Evolutionary conservation across 306 rosid genomes (phyloP), one percentile per base, ranked within the genome.

Genomic region (Cercis canadensis): DNA sequence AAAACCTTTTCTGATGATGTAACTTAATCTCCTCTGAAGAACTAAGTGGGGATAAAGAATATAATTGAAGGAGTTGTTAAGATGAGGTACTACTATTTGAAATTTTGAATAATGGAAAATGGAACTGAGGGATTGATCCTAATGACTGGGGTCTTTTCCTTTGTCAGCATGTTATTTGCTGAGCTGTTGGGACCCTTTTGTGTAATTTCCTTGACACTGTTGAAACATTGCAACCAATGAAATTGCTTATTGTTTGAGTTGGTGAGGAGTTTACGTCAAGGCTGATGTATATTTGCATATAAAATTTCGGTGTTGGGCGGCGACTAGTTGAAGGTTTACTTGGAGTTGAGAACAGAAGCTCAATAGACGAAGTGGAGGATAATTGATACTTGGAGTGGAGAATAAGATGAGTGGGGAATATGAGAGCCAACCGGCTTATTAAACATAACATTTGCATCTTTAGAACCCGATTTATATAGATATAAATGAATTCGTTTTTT

Each of bases 141-240:
- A 8, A 33, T 37, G 2, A 44, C 17, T 43, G 15, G 39, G 57
- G 50, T 43, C 41, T 15, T 63, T 0, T 24, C 17, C 39, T 44
- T 47, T 39, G 62, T 52, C 69, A 54, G 31, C 8, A 9, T 37
- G 58, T 19, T 7, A 18, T 34, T 63, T 36, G 49, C 29, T 70
- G 39, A 33, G 14, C 17, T 70, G 15, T 39, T 43, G 59, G 75
- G 75, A 71, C 78, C 79, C 59, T n/a, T 60, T 41, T 41, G 44
- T 41, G 51, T 16, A 61, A 6, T 8, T n/a, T n/a, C n/a, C n/a
- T n/a, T n/a, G n/a, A n/a, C n/a, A n/a, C n/a, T n/a, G n/a, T n/a
- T n/a, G n/a, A n/a, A n/a, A n/a, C n/a, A 40, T 57, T 55, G 53
- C 33, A 9, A 16, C 19, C 18, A 58, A 37, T 58, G 11, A 70